Conservation (phyloP, 208 protist genomes). For the Tetramitus jugosus region DNA sequence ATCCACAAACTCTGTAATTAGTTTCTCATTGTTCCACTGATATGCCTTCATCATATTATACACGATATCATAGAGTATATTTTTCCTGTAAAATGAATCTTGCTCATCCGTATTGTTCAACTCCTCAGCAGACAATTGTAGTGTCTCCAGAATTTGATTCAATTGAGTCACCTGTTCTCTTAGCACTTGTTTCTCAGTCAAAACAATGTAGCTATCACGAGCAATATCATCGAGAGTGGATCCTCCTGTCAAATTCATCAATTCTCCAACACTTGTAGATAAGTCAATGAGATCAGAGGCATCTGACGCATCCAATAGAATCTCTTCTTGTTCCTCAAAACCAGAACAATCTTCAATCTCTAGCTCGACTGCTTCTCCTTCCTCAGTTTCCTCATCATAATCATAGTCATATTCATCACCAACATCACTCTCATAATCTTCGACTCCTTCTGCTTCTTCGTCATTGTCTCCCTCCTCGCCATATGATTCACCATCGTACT, state of each 20-base stretch:
- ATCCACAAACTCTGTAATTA: slow-evolving; percentile 8
- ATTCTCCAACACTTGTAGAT: not conserved
- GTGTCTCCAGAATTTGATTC: too few relatives aligned
- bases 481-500: not conserved
- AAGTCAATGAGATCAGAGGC: not conserved
- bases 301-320: not conserved
- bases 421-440: not conserved
- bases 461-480: not conserved
- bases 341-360: not conserved
- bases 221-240: too few relatives aligned
- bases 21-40: slow-evolving; percentile 5
- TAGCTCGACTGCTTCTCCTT: not conserved
- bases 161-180: too few relatives aligned
- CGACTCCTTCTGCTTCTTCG: not conserved
- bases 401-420: not conserved
- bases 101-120: not conserved
- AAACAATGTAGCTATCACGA: too few relatives aligned
- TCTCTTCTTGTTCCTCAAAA: not conserved
- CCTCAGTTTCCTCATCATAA: not conserved
- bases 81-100: not conserved
- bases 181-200: too few relatives aligned
- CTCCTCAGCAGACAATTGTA: not conserved
- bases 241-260: too few relatives aligned
- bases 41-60: not conserved
- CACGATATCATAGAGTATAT: not conserved